Base-by-base conservation (phyloP, 2,329 filamentous ascomycete species). In the Sporothrix inflata region DNA sequence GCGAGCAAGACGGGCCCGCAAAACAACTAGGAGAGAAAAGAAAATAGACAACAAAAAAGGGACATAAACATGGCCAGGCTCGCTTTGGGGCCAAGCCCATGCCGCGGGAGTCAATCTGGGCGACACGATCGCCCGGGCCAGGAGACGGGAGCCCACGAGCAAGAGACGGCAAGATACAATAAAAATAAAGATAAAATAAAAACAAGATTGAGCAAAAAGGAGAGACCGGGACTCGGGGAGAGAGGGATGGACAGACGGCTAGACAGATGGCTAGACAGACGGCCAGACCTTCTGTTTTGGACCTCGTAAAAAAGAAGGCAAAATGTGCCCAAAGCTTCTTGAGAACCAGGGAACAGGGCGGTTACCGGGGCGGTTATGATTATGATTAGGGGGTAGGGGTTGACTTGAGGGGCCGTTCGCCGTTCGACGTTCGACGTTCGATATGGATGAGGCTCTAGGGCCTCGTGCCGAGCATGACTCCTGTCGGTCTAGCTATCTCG, bases 71-170 rank as follows among this genome's bases (percentile, higher is more conserved):
- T 42, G 66, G 14, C 66, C 47, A 55, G 66, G 38, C 60, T 21
- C 49, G n/a, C n/a, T n/a, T n/a, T 24, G 27, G n/a, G 21, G 49
- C 47, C 49, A 55, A 42, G 49, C 34, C 27, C 34, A 42, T 55
- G 21, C 47, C n/a, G 7, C 63, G 63, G 45, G 45, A 67, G 65
- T 40, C 65, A 67, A 67, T 67, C 65, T 67, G 45, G 65, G 9
- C 42, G 19, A 67, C 65, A 51, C 42, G 65, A 67, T 67, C 65
- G 42, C 24, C 45, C 65, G 45, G 65, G 45, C 45, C 42, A 67
- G 19, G 27, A 66, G 24, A 49, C 42, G 42, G 42, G 21, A 66
- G 24, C 61, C 61, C 61, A 47, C 61, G 61, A 42, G 60, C 19
- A 63, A 63, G 21, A 42, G 27, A 63, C 19, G 34, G 34, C 34